Conservation (phyloP, 805 yeast species). For the Vanderwaltozyma verrucispora region DNA sequence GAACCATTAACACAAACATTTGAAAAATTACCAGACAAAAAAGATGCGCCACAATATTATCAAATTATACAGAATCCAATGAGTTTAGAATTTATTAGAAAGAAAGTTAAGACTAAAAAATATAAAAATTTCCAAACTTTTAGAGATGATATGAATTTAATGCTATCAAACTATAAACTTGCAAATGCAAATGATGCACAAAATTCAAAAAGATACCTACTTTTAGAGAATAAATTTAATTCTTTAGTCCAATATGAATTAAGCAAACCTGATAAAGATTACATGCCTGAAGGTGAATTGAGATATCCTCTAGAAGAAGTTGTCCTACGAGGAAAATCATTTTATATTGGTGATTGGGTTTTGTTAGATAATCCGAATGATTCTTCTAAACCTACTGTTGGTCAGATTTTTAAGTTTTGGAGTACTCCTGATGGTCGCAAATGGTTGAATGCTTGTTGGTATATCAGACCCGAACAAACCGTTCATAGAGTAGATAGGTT, state of each 20-base stretch:
- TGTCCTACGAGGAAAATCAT: conserved; percentile 58
- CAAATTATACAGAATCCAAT: conserved; percentile 33
- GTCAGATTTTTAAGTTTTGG: conserved; percentile 92
- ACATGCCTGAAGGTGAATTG: conserved; percentile 45
- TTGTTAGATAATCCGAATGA: conserved; percentile 81
- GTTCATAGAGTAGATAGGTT: conserved; percentile 85
- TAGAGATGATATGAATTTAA: conserved; percentile 61
- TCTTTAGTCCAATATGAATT: conserved; percentile 55
- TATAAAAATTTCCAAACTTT: conserved; percentile 69
- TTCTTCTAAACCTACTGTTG: conserved; percentile 79
- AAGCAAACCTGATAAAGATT: conserved; percentile 71
- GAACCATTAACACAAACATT: conserved; percentile 52
- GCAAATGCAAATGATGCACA: conserved; percentile 50
- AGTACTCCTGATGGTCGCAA: conserved; percentile 60
- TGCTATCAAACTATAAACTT: conserved; percentile 63
- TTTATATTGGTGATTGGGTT: conserved; percentile 95
- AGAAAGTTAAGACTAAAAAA: conserved; percentile 74
- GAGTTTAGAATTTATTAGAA: conserved; percentile 61
- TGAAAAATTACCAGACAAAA: conserved; percentile 70
- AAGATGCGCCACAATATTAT: conserved; percentile 36
- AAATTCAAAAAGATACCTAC: conserved; percentile 48
- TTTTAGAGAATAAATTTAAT: conserved; percentile 52
- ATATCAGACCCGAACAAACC: conserved; percentile 94
- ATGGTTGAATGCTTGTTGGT: conserved; percentile 96
- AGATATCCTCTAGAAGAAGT: conserved; percentile 71